Evolutionary conservation across 2,329 filamentous ascomycete species (phyloP), one percentile per base, ranked within the genome.

Genomic region (Neurospora crassa): DNA sequence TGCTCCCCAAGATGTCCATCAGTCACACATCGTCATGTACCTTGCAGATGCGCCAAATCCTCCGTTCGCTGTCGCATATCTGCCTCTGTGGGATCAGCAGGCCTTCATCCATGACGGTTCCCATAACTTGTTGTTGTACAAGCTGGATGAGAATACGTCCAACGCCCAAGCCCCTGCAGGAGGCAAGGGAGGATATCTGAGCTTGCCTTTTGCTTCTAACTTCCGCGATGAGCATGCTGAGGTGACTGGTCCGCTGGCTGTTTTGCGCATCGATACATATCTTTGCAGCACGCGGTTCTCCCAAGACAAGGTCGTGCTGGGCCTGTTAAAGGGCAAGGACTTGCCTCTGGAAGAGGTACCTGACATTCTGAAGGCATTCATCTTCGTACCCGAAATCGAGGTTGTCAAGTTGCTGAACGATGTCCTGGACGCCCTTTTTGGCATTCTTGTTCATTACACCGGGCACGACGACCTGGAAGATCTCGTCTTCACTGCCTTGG

Each of bases 381-480:
- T 94, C 24, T 98, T 98, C 75, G 94, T 99, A 0, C 92, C 96
- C 0, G 96, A 99, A 79, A 97, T 98, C 71, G 96, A 99, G 81
- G 92, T 99, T 42, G 96, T 99, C 73, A 99, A 98, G 83, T 87
- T 98, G 59, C 84, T 98, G 8, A 91, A 88, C 74, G 92, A 97
- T 76, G 94, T 98, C 1, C 91, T 99, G 70, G 93, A 97, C 79
- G 89, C 93, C 0, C 87, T 99, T 0, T 99, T 99, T 78, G 91
- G 93, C 6, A 94, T 97, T 40, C 84, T 98, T 40, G 92, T 96
- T 40, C 94, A 97, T 76, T 91, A 97, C 77, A 90, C 93, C n/a
- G 93, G 93, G 11, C 93, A 93, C 74, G 93, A 96, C 74, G 93
- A 97, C 78, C 94, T 94, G 74, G 96, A 98, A 78, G 95, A 98